Evolutionary conservation across 139 green algal genomes (phyloP).

Genomic region (Picochlorum sp.): DNA sequence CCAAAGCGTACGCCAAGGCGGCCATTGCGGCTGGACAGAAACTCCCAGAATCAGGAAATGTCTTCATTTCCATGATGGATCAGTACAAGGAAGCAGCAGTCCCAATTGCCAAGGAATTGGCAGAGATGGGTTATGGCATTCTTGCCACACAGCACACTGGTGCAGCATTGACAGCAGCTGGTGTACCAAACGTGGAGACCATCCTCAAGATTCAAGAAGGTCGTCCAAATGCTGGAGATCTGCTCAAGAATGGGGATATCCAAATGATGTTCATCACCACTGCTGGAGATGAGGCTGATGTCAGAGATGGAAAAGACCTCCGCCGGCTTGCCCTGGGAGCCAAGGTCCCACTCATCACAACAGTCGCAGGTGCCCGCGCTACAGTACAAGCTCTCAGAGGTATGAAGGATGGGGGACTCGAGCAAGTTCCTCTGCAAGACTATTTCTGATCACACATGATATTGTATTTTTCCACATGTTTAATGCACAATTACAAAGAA

Average conservation of each 20-base stretch:
- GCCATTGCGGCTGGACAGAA: conserved; percentile 83
- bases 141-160: conserved; percentile 83
- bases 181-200: conserved; percentile 32
- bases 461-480: conserved; percentile 7
- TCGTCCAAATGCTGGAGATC: conserved; percentile 73
- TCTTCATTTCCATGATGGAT: conserved; percentile 94
- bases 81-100: conserved; percentile 76
- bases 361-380: conserved; percentile 76
- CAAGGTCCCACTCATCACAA: conserved; percentile 95
- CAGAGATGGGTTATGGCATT: conserved; percentile 80
- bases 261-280: conserved; percentile 90
- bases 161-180: conserved; percentile 38
- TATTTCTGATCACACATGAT: conserved; percentile 34
- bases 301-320: conserved; percentile 86
- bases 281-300: conserved; percentile 79
- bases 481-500: conserved; percentile 6
- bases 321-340: conserved; percentile 73
- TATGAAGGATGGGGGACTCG: conserved; percentile 60
- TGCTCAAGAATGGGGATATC: conserved; percentile 78
- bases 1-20: conserved; percentile 92
- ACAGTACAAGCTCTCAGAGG: conserved; percentile 74
- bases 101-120: conserved; percentile 69
- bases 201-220: conserved; percentile 98
- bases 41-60: conserved; percentile 65
- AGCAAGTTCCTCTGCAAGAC: conserved; percentile 79